phyloP scores from a whole-genome alignment of 169 alveolate species.

The Plasmodium billcollinsi region DNA sequence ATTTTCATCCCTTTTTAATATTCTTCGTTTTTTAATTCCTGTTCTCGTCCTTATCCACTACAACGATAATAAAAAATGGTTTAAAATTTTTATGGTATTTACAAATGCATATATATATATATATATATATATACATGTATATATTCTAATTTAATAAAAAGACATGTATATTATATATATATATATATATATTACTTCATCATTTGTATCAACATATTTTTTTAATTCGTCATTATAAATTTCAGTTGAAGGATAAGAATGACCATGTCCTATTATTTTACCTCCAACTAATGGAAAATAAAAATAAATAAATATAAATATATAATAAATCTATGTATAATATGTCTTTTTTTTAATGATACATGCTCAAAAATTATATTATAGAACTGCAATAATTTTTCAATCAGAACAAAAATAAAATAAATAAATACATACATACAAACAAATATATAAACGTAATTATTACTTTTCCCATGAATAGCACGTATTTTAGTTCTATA shows the following conservation, averaged over 20 bases:
- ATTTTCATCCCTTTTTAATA: constrained; percentile 73
- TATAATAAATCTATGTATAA: constrained; percentile 3
- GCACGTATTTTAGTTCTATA: constrained; percentile 64
- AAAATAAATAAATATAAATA: constrained; percentile 35
- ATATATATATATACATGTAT: not conserved
- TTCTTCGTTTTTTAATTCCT: constrained; percentile 78
- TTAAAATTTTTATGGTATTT: not conserved
- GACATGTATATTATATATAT: constrained; percentile 1
- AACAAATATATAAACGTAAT: not conserved
- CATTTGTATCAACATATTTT: constrained; percentile 77
- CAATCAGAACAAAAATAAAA: not conserved
- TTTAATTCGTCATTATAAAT: constrained; percentile 78
- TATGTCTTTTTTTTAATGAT: constrained; percentile 7
- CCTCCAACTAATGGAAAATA: constrained; percentile 71
- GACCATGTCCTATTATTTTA: constrained; percentile 80
- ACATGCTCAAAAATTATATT: not conserved
- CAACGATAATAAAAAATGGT: not conserved
- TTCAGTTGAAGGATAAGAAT: constrained; percentile 76
- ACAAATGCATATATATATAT: not conserved
- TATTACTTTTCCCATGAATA: constrained; percentile 33
- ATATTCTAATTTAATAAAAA: not conserved
- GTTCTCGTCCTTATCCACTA: constrained; percentile 84
- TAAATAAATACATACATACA: not conserved
- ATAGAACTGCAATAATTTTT: not conserved
- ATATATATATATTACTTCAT: constrained; percentile 74